These are phyloP conservation scores for Saussurea involucrata DNA, from an alignment of 129 eudicot genomes.

Conservation along the genomic window DNA sequence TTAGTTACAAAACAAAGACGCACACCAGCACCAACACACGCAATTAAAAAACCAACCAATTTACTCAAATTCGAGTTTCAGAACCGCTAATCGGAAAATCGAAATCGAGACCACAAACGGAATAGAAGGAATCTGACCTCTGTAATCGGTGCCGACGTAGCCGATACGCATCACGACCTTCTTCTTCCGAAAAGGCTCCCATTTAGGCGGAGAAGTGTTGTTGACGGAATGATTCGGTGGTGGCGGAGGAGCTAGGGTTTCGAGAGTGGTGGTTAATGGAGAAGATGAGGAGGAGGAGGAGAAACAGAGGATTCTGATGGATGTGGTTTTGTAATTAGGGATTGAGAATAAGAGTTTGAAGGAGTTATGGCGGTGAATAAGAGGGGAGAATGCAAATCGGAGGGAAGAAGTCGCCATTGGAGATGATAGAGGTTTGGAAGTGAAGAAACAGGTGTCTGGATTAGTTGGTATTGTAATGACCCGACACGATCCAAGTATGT, in stretches of 20 bases:
- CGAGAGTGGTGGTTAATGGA: conserved; percentile 17
- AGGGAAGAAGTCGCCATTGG: conserved; percentile 46
- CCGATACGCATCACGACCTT: conserved; percentile 98
- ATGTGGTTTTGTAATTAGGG: conserved; percentile 21
- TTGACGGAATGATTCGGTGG: background rate
- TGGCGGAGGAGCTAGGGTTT: conserved; percentile 33
- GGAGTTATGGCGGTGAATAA: conserved; percentile 30
- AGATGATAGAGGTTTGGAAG: background rate
- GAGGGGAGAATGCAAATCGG: conserved; percentile 34
- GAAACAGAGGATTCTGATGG: conserved; percentile 25
- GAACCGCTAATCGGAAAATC: background rate
- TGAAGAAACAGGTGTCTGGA: background rate
- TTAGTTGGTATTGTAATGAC: background rate
- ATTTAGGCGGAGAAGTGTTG: conserved; percentile 28
- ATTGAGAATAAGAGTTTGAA: conserved; percentile 17
- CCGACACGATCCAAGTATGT: background rate
- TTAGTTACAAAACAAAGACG: background rate
- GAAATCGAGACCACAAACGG: background rate
- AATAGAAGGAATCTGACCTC: conserved; percentile 37
- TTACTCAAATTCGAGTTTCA: background rate
- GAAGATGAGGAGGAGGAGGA: conserved; percentile 33
- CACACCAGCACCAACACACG: background rate
- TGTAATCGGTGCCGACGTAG: conserved; percentile 82
- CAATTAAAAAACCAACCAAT: background rate
- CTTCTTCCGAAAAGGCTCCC: conserved; percentile 85